Conservation (phyloP, 2,329 filamentous ascomycete species). For the Xylaria sp. region DNA sequence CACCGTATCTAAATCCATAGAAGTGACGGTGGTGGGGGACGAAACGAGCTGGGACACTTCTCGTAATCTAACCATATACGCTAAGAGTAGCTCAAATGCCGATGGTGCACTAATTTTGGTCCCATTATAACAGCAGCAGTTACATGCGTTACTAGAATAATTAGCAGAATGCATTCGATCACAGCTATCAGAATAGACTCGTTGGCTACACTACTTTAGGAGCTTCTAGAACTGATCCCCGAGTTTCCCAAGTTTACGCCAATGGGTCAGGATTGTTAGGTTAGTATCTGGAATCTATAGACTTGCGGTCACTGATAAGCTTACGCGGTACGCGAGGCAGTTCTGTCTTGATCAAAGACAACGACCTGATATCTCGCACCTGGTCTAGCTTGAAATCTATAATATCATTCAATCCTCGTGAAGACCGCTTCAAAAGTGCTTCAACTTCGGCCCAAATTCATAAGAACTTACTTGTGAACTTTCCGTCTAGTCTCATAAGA, state of each 20-base stretch:
- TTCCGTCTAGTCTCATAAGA: not conserved
- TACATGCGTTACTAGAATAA: conserved; percentile 23
- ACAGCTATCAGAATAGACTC: no score
- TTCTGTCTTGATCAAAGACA: no score
- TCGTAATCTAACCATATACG: conserved; percentile 13
- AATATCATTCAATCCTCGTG: not conserved
- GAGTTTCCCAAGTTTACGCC: no score
- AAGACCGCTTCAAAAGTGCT: not conserved
- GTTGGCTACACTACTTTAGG: no score
- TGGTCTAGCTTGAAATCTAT: no score
- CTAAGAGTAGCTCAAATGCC: conserved; percentile 22
- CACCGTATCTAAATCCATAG: not conserved
- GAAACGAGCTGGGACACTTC: conserved; percentile 12
- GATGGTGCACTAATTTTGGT: conserved; percentile 21
- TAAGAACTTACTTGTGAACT: not conserved
- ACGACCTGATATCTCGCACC: no score
- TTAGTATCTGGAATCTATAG: no score
- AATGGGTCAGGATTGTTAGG: no score
- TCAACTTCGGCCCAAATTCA: not conserved
- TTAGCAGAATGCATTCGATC: no score
- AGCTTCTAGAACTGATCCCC: no score
- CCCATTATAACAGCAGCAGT: conserved; percentile 23
- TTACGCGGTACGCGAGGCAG: no score
- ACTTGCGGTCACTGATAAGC: no score
- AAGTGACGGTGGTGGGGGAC: not conserved